Evolutionary conservation across 2,329 filamentous ascomycete genomes (phyloP), one percentile per base, ranked within the genome.

Genomic region (Parastagonospora nodorum): DNA sequence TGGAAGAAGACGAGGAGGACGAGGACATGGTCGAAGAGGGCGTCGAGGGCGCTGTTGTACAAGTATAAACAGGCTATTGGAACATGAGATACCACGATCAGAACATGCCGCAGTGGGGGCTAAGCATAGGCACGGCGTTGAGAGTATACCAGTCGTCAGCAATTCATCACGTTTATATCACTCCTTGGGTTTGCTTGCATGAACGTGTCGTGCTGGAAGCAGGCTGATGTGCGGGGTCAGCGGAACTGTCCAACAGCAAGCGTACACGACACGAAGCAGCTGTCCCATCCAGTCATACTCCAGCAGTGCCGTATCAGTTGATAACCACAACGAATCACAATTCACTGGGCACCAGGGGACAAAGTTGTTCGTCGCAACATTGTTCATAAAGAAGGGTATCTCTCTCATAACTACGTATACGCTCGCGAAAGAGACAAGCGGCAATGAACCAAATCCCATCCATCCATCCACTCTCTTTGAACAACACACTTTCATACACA

Each of bases 1-100:
- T 85, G 2, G 84, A 87, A 1, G 82, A 84, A 2, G 83, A 84
- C 8, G 80, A 77, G 1, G 77, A 78, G 11, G 77, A 80, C 35
- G 80, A 83, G 38, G 75, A 77, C n/a, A 69, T 71, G 55, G 51
- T 58, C 40, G 69, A 71, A 36, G 64, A 67, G 33, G 68, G 60
- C 4, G 66, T 69, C 30, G 65, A 69, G 41, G 61, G 63, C 10
- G 55, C 67, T 8, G 53, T 49, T 31, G 60, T 59, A 35, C 60
- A 61, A 39, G 53, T 63, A 42, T 64, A 52, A 53, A 35, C 14
- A 12, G 15, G 41, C 32, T 8, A 31, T n/a, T 24, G 12, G 30
- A 37, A 40, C 28, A 45, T 46, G 46, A 47, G 37, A 47, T 42
- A 56, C 35, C 44, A 46, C 29, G 38, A 28, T 24, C 31, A 33